A percentile compares a stretch with the other conserved stretches of the same genome.
These are phyloP conservation scores for Pyricularia sp. DNA, from an alignment of 2,329 filamentous ascomycete species.

Conservation along the genomic window DNA sequence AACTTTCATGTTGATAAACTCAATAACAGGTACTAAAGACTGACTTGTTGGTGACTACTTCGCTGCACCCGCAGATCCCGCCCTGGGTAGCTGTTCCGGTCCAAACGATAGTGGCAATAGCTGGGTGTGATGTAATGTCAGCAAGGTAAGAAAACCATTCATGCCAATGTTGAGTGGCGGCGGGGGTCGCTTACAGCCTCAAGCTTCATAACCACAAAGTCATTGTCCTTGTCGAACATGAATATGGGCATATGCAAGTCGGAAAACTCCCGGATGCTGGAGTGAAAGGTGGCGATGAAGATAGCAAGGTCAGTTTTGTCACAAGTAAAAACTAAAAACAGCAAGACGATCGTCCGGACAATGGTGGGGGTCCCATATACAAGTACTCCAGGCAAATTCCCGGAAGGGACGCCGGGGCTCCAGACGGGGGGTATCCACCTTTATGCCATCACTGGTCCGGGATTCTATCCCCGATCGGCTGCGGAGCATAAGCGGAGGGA, in stretches of 20 bases:
- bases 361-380: not conserved
- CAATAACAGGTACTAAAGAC: not conserved
- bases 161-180: not conserved
- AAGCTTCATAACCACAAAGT: conserved; percentile 60
- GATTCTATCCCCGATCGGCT: not conserved
- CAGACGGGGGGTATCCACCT: not conserved
- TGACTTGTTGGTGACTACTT: not conserved
- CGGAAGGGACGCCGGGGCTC: not conserved
- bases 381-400: not conserved
- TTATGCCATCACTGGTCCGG: not conserved
- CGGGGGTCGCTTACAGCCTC: conserved; percentile 41
- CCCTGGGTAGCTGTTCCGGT: conserved; percentile 41
- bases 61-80: not conserved
- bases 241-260: conserved; percentile 63
- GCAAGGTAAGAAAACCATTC: not conserved
- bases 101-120: conserved; percentile 61
- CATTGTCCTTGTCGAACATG: conserved; percentile 82
- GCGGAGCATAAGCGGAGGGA: not conserved
- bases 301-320: not conserved
- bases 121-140: conserved; percentile 25
- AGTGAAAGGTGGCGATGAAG: not conserved
- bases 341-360: not conserved
- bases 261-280: conserved; percentile 69
- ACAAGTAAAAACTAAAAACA: not conserved
- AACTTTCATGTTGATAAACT: too few relatives aligned